Percentiles rank a stretch among this genome's conserved stretches.
Evolutionary conservation across 371 early-diverging fungal species (phyloP).

Genomic region (Funneliformis caledonium): DNA sequence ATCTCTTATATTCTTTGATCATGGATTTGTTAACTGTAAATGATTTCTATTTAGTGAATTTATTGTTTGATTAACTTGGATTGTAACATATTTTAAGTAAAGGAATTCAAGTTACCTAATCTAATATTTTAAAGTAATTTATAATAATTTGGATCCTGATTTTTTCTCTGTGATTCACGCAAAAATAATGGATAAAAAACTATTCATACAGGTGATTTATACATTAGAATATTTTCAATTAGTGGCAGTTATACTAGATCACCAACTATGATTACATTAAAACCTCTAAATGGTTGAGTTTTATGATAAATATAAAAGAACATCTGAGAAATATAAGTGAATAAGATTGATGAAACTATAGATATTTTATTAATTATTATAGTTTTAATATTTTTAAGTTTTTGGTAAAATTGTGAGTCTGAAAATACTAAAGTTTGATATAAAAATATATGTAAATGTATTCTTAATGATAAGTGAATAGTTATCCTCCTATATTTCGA

Average conservation of each 20-base stretch:
- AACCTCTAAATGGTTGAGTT: not conserved
- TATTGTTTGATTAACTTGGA: not conserved
- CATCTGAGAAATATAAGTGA: not conserved
- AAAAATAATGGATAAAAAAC: constrained; percentile 11
- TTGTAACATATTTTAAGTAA: not conserved
- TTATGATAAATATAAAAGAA: constrained; percentile 1
- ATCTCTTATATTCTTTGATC: not conserved
- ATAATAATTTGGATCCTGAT: constrained; percentile 3
- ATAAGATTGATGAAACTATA: not conserved
- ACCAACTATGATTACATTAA: not conserved
- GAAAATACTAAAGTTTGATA: constrained; percentile 1
- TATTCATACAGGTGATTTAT: constrained; percentile 6
- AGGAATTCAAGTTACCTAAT: not conserved
- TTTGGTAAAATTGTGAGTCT: not conserved
- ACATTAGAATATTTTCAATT: not conserved
- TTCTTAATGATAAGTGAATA: constrained; percentile 10
- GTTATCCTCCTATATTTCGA: not conserved
- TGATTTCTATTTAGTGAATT: not conserved
- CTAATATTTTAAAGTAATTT: constrained; percentile 9
- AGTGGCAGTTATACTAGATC: constrained; percentile 19
- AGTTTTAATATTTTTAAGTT: constrained; percentile 13
- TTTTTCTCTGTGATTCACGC: not conserved
- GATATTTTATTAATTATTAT: not conserved
- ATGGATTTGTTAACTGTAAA: not conserved
- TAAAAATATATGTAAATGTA: not conserved